Evolutionary conservation across 441 rosid species (phyloP), one percentile per base, ranked within the genome.

Genomic region (Adansonia grandidieri): DNA sequence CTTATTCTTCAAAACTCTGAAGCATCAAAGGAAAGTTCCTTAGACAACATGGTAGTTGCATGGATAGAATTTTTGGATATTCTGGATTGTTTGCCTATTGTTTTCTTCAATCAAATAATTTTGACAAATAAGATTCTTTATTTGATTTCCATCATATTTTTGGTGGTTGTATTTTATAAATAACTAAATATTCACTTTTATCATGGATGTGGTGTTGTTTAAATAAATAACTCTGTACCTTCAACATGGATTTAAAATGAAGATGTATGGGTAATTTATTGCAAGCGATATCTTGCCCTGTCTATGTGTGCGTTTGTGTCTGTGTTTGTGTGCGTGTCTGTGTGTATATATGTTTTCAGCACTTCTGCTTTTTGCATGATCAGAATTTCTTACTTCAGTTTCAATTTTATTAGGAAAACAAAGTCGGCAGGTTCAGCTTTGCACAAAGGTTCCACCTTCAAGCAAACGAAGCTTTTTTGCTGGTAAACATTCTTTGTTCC

Each of bases 371-470:
- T n/a, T 40, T 72, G 10, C 44, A 11, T 42, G 11, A 28, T 77
- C 66, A 62, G 60, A 69, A 74, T 64, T 72, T 64, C 51, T 80
- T 61, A 61, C 60, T 42, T 37, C 37, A 3, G n/a, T 56, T 48
- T 77, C 71, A 17, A 80, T 13, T 77, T 78, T 72, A 79, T 72
- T 75, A 95, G 99, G 86, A 68, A 96, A 88, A 86, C 95, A 83
- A 86, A 91, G 94, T 80, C 91, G 97, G 79, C 93, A 91, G 78
- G 87, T 91, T 75, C 94, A 82, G 61, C 78, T 92, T 67, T 93
- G 98, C 84, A 17, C 91, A 6, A 96, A 96, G 91, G 88, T 89
- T 82, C 98, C 95, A 44, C 93, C 98, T 80, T 87, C 94, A 47
- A 81, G 84, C 85, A 95, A 90, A 87, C 89, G 94, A 88, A 80